These are phyloP conservation scores for Blastocrithidia nonstop DNA, from an alignment of 208 protist genomes.

Conservation along the genomic window DNA sequence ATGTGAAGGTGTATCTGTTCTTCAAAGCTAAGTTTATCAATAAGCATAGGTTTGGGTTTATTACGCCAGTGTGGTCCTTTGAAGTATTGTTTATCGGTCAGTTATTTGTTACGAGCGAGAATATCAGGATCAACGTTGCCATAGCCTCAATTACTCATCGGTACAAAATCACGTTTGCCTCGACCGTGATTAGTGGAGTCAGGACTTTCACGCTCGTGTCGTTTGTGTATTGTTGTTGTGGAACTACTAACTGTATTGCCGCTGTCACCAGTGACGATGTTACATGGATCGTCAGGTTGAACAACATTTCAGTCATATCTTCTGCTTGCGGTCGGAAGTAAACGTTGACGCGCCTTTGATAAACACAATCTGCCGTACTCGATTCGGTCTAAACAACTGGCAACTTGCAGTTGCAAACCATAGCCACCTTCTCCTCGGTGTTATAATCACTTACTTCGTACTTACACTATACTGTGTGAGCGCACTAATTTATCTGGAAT, in stretches of 20 bases:
- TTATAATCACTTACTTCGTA: conserved; percentile 64
- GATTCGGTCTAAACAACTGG: conserved; percentile 69
- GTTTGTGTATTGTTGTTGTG: conserved; percentile 4
- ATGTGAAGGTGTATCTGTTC: conserved; percentile 82
- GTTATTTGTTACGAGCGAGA: conserved; percentile 72
- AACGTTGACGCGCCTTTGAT: conserved; percentile 59
- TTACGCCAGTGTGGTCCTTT: conserved; percentile 80
- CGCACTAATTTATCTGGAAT: conserved; percentile 52
- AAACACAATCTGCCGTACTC: conserved; percentile 75
- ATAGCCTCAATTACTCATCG: conserved; percentile 83
- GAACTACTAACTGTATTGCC: background rate
- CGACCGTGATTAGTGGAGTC: conserved; percentile 67
- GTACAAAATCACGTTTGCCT: conserved; percentile 68
- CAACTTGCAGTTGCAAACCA: conserved; percentile 65
- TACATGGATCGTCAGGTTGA: too few species aligned
- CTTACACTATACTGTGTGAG: conserved; percentile 54
- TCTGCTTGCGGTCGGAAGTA: conserved; percentile 68
- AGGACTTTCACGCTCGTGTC: conserved; percentile 47
- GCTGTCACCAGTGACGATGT: background rate
- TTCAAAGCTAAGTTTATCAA: conserved; percentile 82
- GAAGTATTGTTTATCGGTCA: conserved; percentile 72
- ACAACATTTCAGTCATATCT: conserved; percentile 75
- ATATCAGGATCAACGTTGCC: conserved; percentile 83
- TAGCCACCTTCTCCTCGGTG: conserved; percentile 68
- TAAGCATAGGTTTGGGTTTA: conserved; percentile 57